Conservation (phyloP, 2,329 filamentous ascomycete genomes). For the Neodidymelliopsis sp. region DNA sequence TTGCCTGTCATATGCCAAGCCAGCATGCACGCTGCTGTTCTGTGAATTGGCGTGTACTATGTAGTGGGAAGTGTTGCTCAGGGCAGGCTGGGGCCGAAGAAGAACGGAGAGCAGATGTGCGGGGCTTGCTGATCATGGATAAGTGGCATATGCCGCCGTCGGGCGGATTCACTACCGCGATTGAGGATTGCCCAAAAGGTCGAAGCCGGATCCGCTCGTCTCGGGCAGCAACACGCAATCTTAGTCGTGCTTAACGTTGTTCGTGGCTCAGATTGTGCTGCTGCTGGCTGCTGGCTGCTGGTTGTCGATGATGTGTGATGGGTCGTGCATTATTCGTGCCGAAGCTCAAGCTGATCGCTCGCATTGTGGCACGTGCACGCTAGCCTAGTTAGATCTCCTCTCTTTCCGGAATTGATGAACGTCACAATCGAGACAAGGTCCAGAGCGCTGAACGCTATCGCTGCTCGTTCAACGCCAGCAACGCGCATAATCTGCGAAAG, state of each 20-base stretch:
- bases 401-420: slow-evolving; percentile 15
- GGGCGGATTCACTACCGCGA: slow-evolving; percentile 2
- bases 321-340: slow-evolving; percentile 33
- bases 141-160: slow-evolving; percentile 10
- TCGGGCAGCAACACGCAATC: slow-evolving; percentile 4
- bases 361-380: slow-evolving; percentile 21
- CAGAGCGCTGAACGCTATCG: neutral
- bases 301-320: slow-evolving; percentile 26
- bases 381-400: slow-evolving; percentile 8
- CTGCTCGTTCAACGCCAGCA: neutral
- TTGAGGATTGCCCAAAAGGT: slow-evolving; percentile 4
- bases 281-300: slow-evolving; percentile 20
- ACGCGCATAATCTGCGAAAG: slow-evolving; percentile 6
- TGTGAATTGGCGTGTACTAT: slow-evolving; percentile 3
- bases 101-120: slow-evolving; percentile 3
- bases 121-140: slow-evolving; percentile 11
- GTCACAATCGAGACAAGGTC: neutral
- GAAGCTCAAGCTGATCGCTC: slow-evolving; percentile 6
- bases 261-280: slow-evolving; percentile 14
- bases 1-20: slow-evolving; percentile 2
- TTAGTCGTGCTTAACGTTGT: slow-evolving; percentile 6
- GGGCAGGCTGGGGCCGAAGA: slow-evolving; percentile 1
- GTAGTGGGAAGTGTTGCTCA: slow-evolving; percentile 4
- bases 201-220: neutral
- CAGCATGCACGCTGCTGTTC: slow-evolving; percentile 11